Conservation (phyloP, 2,329 filamentous ascomycete species). For the Arthrobotrys entomopaga region DNA sequence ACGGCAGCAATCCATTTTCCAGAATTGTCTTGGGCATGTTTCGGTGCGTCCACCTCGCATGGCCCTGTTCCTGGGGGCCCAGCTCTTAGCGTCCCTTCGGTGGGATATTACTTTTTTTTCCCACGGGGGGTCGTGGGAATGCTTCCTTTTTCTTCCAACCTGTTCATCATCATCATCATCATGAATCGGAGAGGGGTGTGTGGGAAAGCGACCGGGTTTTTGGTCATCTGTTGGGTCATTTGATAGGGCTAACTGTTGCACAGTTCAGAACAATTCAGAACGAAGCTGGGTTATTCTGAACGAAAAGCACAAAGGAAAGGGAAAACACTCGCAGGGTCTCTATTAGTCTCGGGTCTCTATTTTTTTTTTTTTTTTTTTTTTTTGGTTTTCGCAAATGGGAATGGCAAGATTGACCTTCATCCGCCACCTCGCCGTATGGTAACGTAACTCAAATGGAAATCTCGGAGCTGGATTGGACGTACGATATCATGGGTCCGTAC, state of each 20-base stretch:
- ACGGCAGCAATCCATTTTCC: slow-evolving; percentile 49
- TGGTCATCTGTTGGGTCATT: slow-evolving; percentile 53
- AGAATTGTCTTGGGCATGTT: slow-evolving; percentile 54
- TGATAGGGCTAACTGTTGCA: slow-evolving; percentile 52
- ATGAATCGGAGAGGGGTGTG: neutral
- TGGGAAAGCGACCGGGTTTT: slow-evolving; percentile 46
- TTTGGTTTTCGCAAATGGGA: slow-evolving; percentile 52
- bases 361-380: too few species aligned
- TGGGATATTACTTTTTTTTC: slow-evolving; percentile 19
- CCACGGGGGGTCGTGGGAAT: neutral
- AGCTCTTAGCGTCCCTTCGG: slow-evolving; percentile 12
- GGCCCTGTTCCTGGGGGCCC: slow-evolving; percentile 44
- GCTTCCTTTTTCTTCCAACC: neutral
- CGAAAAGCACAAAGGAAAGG: neutral
- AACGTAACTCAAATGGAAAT: slow-evolving; percentile 50
- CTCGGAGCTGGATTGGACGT: slow-evolving; percentile 25
- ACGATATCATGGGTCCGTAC: slow-evolving; percentile 1
- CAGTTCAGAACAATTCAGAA: too few species aligned
- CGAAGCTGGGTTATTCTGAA: neutral
- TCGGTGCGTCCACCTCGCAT: slow-evolving; percentile 50
- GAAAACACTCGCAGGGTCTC: slow-evolving; percentile 1
- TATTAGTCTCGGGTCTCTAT: neutral
- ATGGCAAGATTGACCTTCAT: slow-evolving; percentile 16
- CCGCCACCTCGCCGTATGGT: slow-evolving; percentile 54
- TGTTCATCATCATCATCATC: slow-evolving; percentile 12